These are phyloP conservation scores for Medicago ruthenica DNA, from an alignment of 306 rosid genomes.

Conservation along the genomic window DNA sequence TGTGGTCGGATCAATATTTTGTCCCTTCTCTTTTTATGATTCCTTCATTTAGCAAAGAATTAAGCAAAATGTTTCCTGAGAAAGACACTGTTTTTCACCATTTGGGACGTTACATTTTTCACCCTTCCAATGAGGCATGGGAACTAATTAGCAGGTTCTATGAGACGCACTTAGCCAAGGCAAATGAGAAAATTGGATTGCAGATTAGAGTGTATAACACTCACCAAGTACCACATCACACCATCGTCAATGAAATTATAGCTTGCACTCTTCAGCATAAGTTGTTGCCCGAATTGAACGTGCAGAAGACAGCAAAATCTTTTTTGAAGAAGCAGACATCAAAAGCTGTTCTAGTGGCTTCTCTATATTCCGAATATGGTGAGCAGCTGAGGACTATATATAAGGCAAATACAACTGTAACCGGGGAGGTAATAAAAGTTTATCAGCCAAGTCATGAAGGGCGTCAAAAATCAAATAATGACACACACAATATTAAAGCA, in stretches of 20 bases:
- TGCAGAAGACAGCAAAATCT: conserved; percentile 34
- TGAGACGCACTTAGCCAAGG: conserved; percentile 45
- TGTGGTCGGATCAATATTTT: conserved; percentile 68
- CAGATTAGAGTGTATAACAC: conserved; percentile 58
- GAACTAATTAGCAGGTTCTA: conserved; percentile 54
- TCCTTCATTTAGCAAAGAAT: conserved; percentile 55
- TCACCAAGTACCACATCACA: conserved; percentile 50
- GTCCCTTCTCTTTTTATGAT: conserved; percentile 73
- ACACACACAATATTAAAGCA: conserved; percentile 70
- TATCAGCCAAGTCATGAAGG: conserved; percentile 85
- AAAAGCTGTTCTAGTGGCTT: conserved; percentile 71
- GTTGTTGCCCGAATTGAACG: conserved; percentile 58
- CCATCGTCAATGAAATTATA: conserved; percentile 66
- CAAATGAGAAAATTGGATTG: conserved; percentile 53
- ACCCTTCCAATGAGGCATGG: conserved; percentile 61
- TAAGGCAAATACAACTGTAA: conserved; percentile 53
- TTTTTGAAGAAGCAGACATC: conserved; percentile 48
- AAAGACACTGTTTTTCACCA: conserved; percentile 56
- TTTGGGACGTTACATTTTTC: conserved; percentile 57
- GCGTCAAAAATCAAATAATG: conserved; percentile 64
- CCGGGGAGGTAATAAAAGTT: conserved; percentile 57
- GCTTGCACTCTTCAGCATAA: conserved; percentile 64
- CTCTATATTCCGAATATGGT: conserved; percentile 65
- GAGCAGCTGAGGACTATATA: conserved; percentile 65
- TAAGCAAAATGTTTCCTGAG: conserved; percentile 48